Evolutionary conservation across 176 grass and related monocot species (phyloP).

Genomic region (Musa schizocarpa): DNA sequence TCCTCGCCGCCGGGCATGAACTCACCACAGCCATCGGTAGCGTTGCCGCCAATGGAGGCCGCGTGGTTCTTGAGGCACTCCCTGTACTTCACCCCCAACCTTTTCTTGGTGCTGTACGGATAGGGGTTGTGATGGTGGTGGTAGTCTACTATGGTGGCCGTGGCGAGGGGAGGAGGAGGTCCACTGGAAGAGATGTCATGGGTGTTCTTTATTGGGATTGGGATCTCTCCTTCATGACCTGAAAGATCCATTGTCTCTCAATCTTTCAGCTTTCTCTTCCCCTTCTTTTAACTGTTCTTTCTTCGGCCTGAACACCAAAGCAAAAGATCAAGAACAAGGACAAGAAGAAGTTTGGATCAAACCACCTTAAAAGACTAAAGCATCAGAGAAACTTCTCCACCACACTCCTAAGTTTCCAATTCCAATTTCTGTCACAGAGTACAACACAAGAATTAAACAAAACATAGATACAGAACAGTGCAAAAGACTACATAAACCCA

Average conservation of each 20-base stretch:
- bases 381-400: too few species aligned
- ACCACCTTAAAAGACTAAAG: too few species aligned
- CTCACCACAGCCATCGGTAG: not conserved
- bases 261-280: too few species aligned
- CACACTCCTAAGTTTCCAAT: not conserved
- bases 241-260: not conserved
- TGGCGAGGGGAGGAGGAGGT: not conserved
- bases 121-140: not conserved
- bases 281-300: too few species aligned
- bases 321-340: too few species aligned
- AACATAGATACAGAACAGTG: not conserved
- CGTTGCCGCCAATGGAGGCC: constrained; percentile 3
- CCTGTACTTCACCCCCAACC: not conserved
- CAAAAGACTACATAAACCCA: not conserved
- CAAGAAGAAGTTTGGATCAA: too few species aligned
- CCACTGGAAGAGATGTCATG: not conserved
- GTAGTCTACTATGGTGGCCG: not conserved
- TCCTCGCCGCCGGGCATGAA: not conserved
- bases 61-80: not conserved
- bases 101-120: not conserved
- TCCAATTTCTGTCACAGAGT: not conserved
- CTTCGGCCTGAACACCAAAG: too few species aligned
- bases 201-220: constrained; percentile 2
- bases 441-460: not conserved
- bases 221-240: not conserved